Evolutionary conservation across 495 filamentous ascomycete genomes (phyloP).

Genomic region (Penicillium odoratum): DNA sequence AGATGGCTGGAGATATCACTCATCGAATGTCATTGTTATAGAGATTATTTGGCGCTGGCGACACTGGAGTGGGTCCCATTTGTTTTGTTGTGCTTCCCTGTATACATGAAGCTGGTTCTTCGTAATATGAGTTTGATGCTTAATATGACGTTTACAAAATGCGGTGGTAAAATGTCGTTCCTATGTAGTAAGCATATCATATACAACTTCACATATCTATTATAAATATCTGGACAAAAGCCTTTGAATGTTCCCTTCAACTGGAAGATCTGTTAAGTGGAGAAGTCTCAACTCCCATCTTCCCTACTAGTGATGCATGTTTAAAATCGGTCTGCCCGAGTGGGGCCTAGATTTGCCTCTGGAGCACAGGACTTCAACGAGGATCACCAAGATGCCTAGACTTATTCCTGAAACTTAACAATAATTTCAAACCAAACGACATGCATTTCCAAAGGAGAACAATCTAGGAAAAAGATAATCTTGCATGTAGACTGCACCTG

Average conservation of each 20-base stretch:
- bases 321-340: background rate
- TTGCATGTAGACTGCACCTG: background rate
- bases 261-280: background rate
- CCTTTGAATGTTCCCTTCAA: too few relatives aligned
- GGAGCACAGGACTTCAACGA: background rate
- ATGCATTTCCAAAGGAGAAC: background rate
- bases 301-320: background rate
- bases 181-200: too few relatives aligned
- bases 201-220: too few relatives aligned
- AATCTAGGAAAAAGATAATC: background rate
- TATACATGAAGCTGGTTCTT: background rate
- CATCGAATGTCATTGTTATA: background rate
- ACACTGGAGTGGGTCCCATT: background rate
- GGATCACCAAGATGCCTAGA: background rate
- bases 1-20: background rate
- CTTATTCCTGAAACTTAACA: background rate
- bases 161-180: too few relatives aligned
- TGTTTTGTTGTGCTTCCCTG: background rate
- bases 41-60: too few relatives aligned
- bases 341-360: constrained; percentile 4
- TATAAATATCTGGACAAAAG: too few relatives aligned
- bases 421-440: background rate
- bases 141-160: background rate
- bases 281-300: background rate
- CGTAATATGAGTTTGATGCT: background rate